Evolutionary conservation across 106 monocot species (phyloP), one percentile per base, ranked within the genome.

Genomic region (Triglochin maritima): DNA sequence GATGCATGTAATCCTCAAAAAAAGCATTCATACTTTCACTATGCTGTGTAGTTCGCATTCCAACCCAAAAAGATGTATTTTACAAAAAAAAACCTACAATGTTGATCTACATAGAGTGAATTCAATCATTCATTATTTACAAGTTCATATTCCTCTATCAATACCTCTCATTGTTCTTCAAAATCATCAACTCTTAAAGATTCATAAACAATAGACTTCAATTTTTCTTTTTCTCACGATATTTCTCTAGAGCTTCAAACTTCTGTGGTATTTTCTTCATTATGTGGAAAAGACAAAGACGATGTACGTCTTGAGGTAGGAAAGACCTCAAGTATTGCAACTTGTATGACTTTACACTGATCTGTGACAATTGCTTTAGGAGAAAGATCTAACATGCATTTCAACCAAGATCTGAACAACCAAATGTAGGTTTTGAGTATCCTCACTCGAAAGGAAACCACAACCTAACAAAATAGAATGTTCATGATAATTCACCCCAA

Each of bases 11-110:
- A 5, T 80, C 79, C 63, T 86, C 86, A 62, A 86, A 88, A 49
- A 71, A 89, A 15, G 76, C 49, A 53, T 5, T 63, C 68, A 69
- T 13, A 52, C 69, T 72, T 53, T 79, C 83, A 57, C 79, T 68
- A 13, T 83, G 73, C 13, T 83, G 79, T 3, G 79, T 69, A 49
- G 78, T 65, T 6, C 88, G 85, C 76, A 93, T 81, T 49, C 88
- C 92, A 12, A 81, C 88, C 85, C 85, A 93, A 93, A 65, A 93
- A 88, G 17, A 3, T 5, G 2, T 29, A 3, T 59, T 15, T 65
- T 4, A 65, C 65, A 49, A 0, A 65, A 15, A 44, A 47, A 49
- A 50, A 48, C 65, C 65, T 49, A 50, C 17, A 47, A 17, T 17
- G n/a, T 1, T 47, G 48, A 49, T 65, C 65, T 65, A 13, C 65